Evolutionary conservation across 176 grass and related monocot genomes (phyloP), one percentile per base, ranked within the genome.

Genomic region (Melocanna baccifera): DNA sequence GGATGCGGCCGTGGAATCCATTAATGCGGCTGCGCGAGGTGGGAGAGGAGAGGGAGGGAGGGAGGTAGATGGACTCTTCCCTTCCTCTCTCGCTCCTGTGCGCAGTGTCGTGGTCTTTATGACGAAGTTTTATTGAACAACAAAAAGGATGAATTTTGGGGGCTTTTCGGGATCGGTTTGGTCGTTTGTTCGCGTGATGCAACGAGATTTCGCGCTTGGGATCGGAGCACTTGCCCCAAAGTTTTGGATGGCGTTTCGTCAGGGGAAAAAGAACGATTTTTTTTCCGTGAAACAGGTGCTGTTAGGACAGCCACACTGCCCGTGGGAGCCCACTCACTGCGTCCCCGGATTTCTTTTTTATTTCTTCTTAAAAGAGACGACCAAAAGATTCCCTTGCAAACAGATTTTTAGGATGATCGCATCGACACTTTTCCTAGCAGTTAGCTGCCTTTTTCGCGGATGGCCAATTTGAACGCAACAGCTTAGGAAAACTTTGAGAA

Each of bases 21-120:
- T 90, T 77, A 90, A 90, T 86, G 88, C 45, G 45, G 66, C 72
- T 48, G 78, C 66, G 82, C 46, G 83, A 64, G 84, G 71, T 85
- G 47, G 55, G 83, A 36, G 53, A 66, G 46, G 34, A 8, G 56
- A 36, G 48, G 18, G 36, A 12, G 42, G 34, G 51, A 30, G 61
- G 30, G 23, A 51, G 26, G 40, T 29, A 45, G 37, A 61, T 26
- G 76, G 13, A 37, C 41, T 34, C 0, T 34, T 34, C 41, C 47
- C 57, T 66, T 58, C 79, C 56, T 13, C 42, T 53, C 62, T 66
- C 2, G 67, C 11, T 11, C 71, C 16, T 7, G 13, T 14, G 61
- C 11, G 3, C 41, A 45, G n/a, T 50, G 9, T 20, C n/a, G 18
- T 69, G 12, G 62, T n/a, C 25, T n/a, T 58, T 16, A 30, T 20